A percentile compares a stretch with the other conserved stretches of the same genome.
Conservation (phyloP, 1,284 basidiomycete species). For the Malassezia dermatis region DNA sequence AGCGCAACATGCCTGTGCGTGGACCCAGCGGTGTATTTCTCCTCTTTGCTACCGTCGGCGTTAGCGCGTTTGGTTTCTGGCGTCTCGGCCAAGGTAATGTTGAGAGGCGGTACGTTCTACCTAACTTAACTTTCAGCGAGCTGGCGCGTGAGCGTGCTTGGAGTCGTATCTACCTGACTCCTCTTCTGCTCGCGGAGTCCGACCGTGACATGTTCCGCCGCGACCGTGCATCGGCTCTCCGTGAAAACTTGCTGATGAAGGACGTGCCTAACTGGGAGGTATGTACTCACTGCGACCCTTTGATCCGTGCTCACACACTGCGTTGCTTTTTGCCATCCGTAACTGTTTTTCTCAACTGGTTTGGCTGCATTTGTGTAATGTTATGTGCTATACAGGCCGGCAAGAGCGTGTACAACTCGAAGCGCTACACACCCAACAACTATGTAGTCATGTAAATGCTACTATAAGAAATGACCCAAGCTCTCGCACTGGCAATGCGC, state of each 20-base stretch:
- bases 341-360: not conserved
- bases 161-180: slow-evolving; percentile 90
- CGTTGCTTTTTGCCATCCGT: not conserved
- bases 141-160: slow-evolving; percentile 84
- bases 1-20: slow-evolving; percentile 83
- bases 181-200: slow-evolving; percentile 72
- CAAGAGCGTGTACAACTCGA: slow-evolving; percentile 74
- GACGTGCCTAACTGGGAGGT: slow-evolving; percentile 73
- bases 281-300: slow-evolving; percentile 8
- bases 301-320: not conserved
- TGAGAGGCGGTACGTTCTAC: slow-evolving; percentile 69
- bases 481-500: not conserved
- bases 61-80: slow-evolving; percentile 89
- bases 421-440: slow-evolving; percentile 60
- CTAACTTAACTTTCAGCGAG: slow-evolving; percentile 58
- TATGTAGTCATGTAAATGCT: slow-evolving; percentile 50
- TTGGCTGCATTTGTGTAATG: not conserved
- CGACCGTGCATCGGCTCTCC: slow-evolving; percentile 62
- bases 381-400: slow-evolving; percentile 54
- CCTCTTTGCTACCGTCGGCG: slow-evolving; percentile 68
- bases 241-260: slow-evolving; percentile 91
- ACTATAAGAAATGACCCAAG: not conserved
- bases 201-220: slow-evolving; percentile 83
- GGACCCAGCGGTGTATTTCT: slow-evolving; percentile 80
- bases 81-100: slow-evolving; percentile 76